phyloP scores from a whole-genome alignment of 371 early-diverging fungal species.

The Mucor indicus region DNA sequence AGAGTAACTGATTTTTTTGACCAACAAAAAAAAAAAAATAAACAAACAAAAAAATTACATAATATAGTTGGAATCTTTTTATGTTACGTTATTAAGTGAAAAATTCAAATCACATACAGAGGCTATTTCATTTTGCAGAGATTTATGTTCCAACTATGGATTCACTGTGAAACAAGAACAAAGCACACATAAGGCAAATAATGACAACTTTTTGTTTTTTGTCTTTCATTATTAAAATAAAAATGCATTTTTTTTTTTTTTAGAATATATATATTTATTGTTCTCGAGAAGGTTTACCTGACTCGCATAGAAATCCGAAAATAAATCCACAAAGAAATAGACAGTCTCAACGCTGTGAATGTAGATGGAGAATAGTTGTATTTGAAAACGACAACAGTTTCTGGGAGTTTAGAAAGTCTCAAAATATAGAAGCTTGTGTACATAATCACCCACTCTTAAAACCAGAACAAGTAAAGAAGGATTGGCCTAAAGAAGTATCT shows the following conservation, averaged over 20 bases:
- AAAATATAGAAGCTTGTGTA: slow-evolving; percentile 54
- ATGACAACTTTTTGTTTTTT: not conserved
- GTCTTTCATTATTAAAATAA: not conserved
- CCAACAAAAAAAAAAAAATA: too few species aligned
- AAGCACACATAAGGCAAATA: slow-evolving; percentile 58
- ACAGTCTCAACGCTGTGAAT: slow-evolving; percentile 59
- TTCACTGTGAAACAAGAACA: slow-evolving; percentile 70
- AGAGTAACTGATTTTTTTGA: too few species aligned
- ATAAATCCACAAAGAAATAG: slow-evolving; percentile 55
- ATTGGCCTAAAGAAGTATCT: slow-evolving; percentile 58
- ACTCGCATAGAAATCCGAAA: slow-evolving; percentile 58
- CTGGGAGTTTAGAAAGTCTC: slow-evolving; percentile 62
- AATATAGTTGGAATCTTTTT: slow-evolving; percentile 36
- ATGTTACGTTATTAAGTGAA: slow-evolving; percentile 27
- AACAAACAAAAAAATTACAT: too few species aligned
- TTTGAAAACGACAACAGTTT: slow-evolving; percentile 46
- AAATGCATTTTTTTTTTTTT: not conserved
- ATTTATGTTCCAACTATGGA: slow-evolving; percentile 55
- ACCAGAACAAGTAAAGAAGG: slow-evolving; percentile 60
- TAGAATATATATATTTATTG: slow-evolving; percentile 63
- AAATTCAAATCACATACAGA: slow-evolving; percentile 34
- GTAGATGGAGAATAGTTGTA: slow-evolving; percentile 62
- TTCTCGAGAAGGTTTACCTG: slow-evolving; percentile 64
- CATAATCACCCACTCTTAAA: slow-evolving; percentile 60
- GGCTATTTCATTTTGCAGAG: slow-evolving; percentile 57